Conservation (phyloP, 805 yeast genomes). For the Kazachstania kunashirensis region DNA sequence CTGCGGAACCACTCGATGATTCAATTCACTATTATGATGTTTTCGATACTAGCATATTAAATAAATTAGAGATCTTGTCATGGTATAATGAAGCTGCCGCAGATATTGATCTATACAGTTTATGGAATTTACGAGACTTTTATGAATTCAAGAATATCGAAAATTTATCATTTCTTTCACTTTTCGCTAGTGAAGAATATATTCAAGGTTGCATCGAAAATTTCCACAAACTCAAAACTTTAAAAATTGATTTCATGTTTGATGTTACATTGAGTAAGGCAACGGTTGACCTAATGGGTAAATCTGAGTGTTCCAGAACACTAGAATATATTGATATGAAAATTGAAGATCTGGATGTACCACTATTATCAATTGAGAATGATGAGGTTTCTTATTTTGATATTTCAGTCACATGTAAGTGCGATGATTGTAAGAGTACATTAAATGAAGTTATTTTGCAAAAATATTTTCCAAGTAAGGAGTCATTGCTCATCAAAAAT, state of each 20-base stretch:
- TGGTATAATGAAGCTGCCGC: constrained; percentile 28
- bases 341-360: constrained; percentile 16
- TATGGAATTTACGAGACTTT: constrained; percentile 24
- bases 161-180: constrained; percentile 28
- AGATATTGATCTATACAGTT: constrained; percentile 13
- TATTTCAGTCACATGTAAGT: constrained; percentile 17
- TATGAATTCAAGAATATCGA: constrained; percentile 25
- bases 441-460: constrained; percentile 18
- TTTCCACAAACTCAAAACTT: constrained; percentile 21
- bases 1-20: constrained; percentile 7
- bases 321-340: constrained; percentile 30
- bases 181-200: constrained; percentile 17
- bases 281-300: constrained; percentile 18
- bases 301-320: constrained; percentile 17
- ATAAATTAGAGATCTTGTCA: constrained; percentile 30
- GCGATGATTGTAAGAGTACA: constrained; percentile 22
- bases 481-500: constrained; percentile 17
- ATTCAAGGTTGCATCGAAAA: constrained; percentile 21
- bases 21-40: constrained; percentile 20
- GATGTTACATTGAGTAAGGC: constrained; percentile 15
- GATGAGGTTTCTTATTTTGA: constrained; percentile 15
- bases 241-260: constrained; percentile 30
- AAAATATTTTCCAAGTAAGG: constrained; percentile 25
- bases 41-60: constrained; percentile 24
- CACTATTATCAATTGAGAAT: constrained; percentile 16